These are phyloP conservation scores for Rhodotorula toruloides DNA, from an alignment of 768 basidiomycete genomes.

Conservation along the genomic window DNA sequence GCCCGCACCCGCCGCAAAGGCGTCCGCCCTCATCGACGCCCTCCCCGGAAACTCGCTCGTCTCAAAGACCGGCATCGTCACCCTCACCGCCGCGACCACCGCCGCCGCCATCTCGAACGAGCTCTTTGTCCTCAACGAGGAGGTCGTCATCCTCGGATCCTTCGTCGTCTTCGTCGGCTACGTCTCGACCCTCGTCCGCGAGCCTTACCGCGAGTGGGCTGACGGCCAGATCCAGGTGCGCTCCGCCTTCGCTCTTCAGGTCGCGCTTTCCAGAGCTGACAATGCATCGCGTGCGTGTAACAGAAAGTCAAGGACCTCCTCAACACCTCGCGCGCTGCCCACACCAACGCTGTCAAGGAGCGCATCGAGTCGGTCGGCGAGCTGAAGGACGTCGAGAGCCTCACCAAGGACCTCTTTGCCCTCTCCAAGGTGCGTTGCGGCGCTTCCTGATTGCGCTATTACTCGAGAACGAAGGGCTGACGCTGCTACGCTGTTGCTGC, in stretches of 20 bases:
- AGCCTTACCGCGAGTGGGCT: constrained; percentile 90
- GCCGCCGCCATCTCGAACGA: constrained; percentile 53
- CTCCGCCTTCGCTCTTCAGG: neutral
- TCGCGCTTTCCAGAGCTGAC: neutral
- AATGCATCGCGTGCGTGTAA: neutral
- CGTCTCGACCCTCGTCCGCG: constrained; percentile 55
- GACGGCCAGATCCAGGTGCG: constrained; percentile 67
- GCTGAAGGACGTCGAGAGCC: constrained; percentile 89
- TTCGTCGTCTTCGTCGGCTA: constrained; percentile 39
- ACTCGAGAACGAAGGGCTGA: neutral
- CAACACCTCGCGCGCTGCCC: constrained; percentile 72
- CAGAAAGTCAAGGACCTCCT: constrained; percentile 72
- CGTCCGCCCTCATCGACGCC: constrained; percentile 83
- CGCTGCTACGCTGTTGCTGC: too few species aligned
- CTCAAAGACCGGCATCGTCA: constrained; percentile 89
- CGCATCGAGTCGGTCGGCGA: constrained; percentile 85
- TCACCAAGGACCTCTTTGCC: constrained; percentile 84
- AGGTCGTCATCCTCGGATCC: constrained; percentile 79
- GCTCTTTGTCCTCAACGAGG: constrained; percentile 95
- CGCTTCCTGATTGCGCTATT: neutral
- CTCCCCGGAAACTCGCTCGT: constrained; percentile 68
- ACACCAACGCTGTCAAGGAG: constrained; percentile 86
- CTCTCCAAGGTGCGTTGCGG: constrained; percentile 69
- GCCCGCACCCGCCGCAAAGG: constrained; percentile 46
- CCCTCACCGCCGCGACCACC: constrained; percentile 56